Conservation (phyloP, 1,284 basidiomycete species). For the Rhizoctonia solani region DNA sequence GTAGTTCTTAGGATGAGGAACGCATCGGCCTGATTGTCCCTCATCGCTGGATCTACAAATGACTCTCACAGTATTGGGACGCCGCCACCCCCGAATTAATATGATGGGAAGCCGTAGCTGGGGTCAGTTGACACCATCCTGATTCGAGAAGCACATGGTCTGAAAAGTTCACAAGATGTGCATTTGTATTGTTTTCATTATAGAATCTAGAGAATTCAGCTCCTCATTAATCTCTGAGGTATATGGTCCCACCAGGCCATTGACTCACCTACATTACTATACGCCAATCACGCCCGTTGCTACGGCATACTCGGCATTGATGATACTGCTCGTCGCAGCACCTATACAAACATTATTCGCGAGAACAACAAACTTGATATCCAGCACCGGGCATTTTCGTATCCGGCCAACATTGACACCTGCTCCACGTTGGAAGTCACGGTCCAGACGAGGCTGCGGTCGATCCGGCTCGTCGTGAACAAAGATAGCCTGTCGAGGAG, state of each 20-base stretch:
- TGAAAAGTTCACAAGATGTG: neutral
- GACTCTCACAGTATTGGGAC: neutral
- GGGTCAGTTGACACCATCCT: conserved; percentile 9
- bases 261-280: conserved; percentile 6
- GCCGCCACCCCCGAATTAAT: conserved; percentile 2
- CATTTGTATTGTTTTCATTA: conserved; percentile 9
- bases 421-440: conserved; percentile 89
- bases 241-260: neutral
- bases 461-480: conserved; percentile 93
- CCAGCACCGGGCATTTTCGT: conserved; percentile 87
- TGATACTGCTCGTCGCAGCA: conserved; percentile 95
- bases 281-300: conserved; percentile 66
- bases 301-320: conserved; percentile 96
- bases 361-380: conserved; percentile 95
- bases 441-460: conserved; percentile 92
- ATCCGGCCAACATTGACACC: conserved; percentile 93
- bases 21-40: conserved; percentile 10
- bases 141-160: neutral
- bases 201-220: neutral
- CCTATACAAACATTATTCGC: conserved; percentile 96
- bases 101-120: too few species aligned
- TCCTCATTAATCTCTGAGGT: neutral
- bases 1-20: conserved; percentile 15
- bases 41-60: neutral
- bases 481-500: conserved; percentile 84